Evolutionary conservation across 2,329 filamentous ascomycete genomes (phyloP).

Genomic region (Diaporthe ampelina): DNA sequence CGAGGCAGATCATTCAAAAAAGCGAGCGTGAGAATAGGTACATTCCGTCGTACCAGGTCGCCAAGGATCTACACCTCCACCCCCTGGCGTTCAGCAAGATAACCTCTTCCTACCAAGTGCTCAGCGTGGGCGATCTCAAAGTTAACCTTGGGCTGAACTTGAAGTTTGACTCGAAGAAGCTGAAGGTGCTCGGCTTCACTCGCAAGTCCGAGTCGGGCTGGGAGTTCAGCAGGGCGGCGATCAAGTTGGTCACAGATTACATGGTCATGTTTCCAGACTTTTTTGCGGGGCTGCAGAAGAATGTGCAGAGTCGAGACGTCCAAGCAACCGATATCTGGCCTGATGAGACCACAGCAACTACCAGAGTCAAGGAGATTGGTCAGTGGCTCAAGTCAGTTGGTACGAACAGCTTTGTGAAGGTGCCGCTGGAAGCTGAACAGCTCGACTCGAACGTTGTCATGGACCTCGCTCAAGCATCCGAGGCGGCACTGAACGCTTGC

Average conservation of each 20-base stretch:
- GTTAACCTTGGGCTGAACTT: slow-evolving; percentile 95
- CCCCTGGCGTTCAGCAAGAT: slow-evolving; percentile 94
- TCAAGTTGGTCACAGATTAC: slow-evolving; percentile 86
- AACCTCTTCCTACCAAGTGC: slow-evolving; percentile 92
- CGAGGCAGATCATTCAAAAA: slow-evolving; percentile 77
- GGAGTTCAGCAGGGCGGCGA: slow-evolving; percentile 92
- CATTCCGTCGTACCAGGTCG: slow-evolving; percentile 89
- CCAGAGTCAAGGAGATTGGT: slow-evolving; percentile 92
- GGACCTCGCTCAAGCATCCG: slow-evolving; percentile 82
- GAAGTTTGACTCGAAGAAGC: slow-evolving; percentile 95
- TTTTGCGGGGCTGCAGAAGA: slow-evolving; percentile 87
- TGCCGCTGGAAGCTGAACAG: slow-evolving; percentile 97
- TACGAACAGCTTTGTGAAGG: slow-evolving; percentile 91
- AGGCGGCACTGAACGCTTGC: slow-evolving; percentile 62
- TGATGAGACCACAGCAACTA: slow-evolving; percentile 76
- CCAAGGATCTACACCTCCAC: slow-evolving; percentile 84
- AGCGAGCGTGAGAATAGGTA: slow-evolving; percentile 82
- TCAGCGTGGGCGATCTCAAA: slow-evolving; percentile 81
- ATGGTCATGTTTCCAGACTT: slow-evolving; percentile 97
- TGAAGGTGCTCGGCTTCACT: slow-evolving; percentile 96
- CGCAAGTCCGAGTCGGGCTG: slow-evolving; percentile 88
- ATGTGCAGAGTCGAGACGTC: slow-evolving; percentile 88
- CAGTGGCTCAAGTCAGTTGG: slow-evolving; percentile 94
- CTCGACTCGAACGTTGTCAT: slow-evolving; percentile 92
- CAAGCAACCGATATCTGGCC: slow-evolving; percentile 89